Base-by-base conservation (phyloP, 345 rosid species). In the Salix dunnii region DNA sequence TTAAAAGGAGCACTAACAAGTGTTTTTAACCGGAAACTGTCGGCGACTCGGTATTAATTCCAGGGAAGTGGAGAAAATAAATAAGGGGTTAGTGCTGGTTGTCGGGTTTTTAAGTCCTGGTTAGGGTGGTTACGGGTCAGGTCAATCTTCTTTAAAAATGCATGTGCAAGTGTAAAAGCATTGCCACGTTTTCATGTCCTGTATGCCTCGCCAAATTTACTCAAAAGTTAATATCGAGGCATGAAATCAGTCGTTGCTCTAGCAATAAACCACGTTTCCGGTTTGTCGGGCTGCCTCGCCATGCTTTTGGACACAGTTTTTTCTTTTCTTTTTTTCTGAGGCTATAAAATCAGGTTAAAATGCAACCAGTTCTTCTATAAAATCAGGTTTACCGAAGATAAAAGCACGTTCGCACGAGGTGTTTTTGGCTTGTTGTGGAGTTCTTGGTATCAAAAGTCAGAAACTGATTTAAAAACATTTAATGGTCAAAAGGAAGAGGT, bases 41-140 rank as follows among this genome's bases (percentile, higher is more conserved):
- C 92, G 91, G 90, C 81, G 91, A 73, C 67, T 65, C 27, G 61
- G 49, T 21, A 82, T 27, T 28, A 38, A 55, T 71, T 78, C 66
- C 72, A 76, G 66, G 51, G 18, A 58, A 72, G 0, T 5, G n/a
- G 17, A 11, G 73, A 76, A 81, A 77, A 51, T 62, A 65, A 78
- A 70, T 27, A 68, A 71, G 61, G 10, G 71, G 51, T 0, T 72
- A 28, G 76, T 43, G 80, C 31, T 66, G 68, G 82, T 68, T 82
- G 90, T 85, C 82, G 79, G 85, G 73, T 78, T 81, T 55, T 70
- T 74, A 65, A 78, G 76, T 78, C 85, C 71, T 63, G 43, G 36
- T 1, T 10, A 9, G 38, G 13, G 63, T 31, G 61, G 72, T 65
- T 75, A 69, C 82, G 67, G 80, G 81, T 58, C 83, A 73, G 80